Base-by-base conservation (phyloP, 2,329 filamentous ascomycete species). In the Pezizomycotina sp. region DNA sequence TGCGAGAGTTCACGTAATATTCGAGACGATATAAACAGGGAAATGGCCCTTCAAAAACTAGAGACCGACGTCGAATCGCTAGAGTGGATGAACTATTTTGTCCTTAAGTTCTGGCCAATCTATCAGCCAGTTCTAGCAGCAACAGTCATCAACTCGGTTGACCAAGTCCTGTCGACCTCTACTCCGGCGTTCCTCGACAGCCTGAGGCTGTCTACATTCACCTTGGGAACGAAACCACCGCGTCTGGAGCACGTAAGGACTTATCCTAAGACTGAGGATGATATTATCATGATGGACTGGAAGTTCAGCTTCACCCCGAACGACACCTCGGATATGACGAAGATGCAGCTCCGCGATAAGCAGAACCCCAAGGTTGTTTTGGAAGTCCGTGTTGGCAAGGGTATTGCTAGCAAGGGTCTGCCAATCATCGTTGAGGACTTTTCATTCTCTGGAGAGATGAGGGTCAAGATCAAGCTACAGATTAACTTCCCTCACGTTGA, bases 81-180 rank as follows among this genome's bases (percentile, higher is more conserved):
- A 31, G 89, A 98, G 58, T 98, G 89, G 89, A 95, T 98, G 58
- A 98, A 98, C 65, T 92, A 82, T 50, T 98, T 98, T 62, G 57
- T 98, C 51, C 74, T 91, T 60, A 98, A 98, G 57, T 98, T 98
- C 62, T 98, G 89, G 89, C 89, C 89, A 45, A 98, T 98, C 53
- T 95, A 92, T 56, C 82, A 89, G 36, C 89, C 89, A 1, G 81
- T 95, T 6, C 69, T 98, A 8, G 86, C 83, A 43, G 74, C 89
- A 49, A 91, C 82, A 14, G 78, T 98, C 51, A 79, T 95, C 59
- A 82, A 75, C 56, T 83, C 84, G 0, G 89, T 95, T 30, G 89
- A 98, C 53, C 89, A 95, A 62, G 83, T 98, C 32, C 65, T 98
- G 38, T 93, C 84, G 54, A 84, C 80, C 0, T 75, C 84, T 2